These are phyloP conservation scores for Chalciporus sphaerocephalus DNA, from an alignment of 768 basidiomycete species.

Conservation along the genomic window DNA sequence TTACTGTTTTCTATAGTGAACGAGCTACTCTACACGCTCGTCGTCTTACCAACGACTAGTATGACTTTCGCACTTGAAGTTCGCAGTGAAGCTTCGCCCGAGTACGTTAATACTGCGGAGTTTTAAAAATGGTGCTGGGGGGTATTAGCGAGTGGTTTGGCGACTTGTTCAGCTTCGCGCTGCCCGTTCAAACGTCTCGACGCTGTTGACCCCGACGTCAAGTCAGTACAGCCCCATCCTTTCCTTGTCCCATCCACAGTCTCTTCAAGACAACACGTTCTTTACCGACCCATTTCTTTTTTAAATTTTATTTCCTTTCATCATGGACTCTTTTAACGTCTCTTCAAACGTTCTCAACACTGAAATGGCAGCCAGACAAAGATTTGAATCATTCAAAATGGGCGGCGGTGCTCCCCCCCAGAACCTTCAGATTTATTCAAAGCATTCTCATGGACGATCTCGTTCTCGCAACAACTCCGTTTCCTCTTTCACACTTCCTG, in stretches of 20 bases:
- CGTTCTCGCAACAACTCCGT: conserved; percentile 69
- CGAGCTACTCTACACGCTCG: no score
- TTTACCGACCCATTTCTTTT: conserved; percentile 23
- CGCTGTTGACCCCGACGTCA: conserved; percentile 17
- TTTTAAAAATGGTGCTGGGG: conserved; percentile 10
- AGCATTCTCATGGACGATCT: conserved; percentile 38
- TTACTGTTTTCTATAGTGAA: no score
- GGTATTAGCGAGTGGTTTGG: conserved; percentile 10
- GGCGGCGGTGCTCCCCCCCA: conserved; percentile 41
- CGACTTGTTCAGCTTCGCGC: conserved; percentile 18
- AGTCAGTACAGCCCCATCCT: conserved; percentile 32
- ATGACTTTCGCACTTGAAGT: no score
- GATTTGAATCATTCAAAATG: conserved; percentile 73
- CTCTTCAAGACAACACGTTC: conserved; percentile 33
- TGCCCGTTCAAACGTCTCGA: conserved; percentile 25
- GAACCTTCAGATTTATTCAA: conserved; percentile 34
- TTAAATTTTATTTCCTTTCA: conserved; percentile 17
- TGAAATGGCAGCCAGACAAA: conserved; percentile 38
- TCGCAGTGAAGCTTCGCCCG: neutral
- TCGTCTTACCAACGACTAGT: no score
- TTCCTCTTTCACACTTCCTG: conserved; percentile 35
- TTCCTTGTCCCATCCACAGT: conserved; percentile 32
- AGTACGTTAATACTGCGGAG: conserved; percentile 18
- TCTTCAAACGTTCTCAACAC: conserved; percentile 26
- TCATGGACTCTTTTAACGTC: conserved; percentile 39